Evolutionary conservation across 208 protist genomes (phyloP), one percentile per base, ranked within the genome.

Genomic region (Leishmania guyanensis): DNA sequence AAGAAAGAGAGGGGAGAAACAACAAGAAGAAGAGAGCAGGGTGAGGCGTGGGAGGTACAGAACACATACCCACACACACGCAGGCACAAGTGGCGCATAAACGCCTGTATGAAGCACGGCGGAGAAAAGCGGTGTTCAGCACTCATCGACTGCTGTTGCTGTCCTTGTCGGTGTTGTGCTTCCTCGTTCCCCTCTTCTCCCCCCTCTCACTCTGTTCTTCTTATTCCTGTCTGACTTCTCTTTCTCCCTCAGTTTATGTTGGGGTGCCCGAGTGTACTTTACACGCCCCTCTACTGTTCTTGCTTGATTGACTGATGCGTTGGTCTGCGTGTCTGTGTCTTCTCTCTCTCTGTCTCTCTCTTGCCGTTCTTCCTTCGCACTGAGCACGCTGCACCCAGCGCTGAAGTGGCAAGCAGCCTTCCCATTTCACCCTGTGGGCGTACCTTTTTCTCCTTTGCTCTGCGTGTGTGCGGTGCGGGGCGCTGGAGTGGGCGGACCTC

Each of bases 171-270:
- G 2, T 39, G 29, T 68, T 68, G 26, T 16, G 12, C 39, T 20
- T 64, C 2, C 58, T 64, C 9, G 26, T 20, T 20, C 17, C 62
- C 29, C 62, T 39, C 29, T 4, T 29, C n/a, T 29, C 5, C 29
- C 71, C 58, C 68, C 75, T 79, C 9, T 68, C 58, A 54, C 16
- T 70, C 64, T 64, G 36, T 78, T 80, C 58, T 78, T 51, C 54
- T 73, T 78, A 60, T 75, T 39, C 50, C 33, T 60, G n/a, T 58
- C 46, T 62, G 43, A 46, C 4, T 6, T 46, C 43, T 46, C 43
- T 51, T 80, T 29, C 26, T 72, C 33, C 0, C 71, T 77, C 58
- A 33, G 46, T 46, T 46, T 46, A 3, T 46, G 43, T 46, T 46
- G 43, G 43, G 43, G 43, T 46, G 43, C 43, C 4, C 2, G 43